Evolutionary conservation across 2,329 filamentous ascomycete species (phyloP).

Genomic region (Claviceps quebecensis): DNA sequence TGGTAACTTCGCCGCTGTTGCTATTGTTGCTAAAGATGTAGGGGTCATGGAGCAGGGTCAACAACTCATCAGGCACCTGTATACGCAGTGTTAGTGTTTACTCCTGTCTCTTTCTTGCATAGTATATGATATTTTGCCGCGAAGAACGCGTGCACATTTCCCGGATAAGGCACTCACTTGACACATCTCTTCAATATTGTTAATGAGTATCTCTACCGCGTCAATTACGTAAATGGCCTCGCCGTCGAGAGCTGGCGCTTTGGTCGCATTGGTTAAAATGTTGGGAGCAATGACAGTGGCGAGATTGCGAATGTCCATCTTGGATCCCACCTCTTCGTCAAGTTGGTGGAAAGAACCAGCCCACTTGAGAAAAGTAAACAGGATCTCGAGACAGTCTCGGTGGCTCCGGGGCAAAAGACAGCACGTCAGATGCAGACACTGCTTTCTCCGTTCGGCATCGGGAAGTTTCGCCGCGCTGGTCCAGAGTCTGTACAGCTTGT

Average conservation of each 20-base stretch:
- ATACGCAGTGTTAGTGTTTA: not conserved
- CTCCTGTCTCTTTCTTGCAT: not conserved
- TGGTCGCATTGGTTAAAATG: slow-evolving; percentile 62
- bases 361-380: slow-evolving; percentile 96
- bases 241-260: slow-evolving; percentile 56
- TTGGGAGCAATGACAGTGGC: slow-evolving; percentile 96
- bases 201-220: slow-evolving; percentile 80
- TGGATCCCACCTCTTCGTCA: slow-evolving; percentile 91
- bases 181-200: slow-evolving; percentile 91
- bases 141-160: not conserved
- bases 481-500: slow-evolving; percentile 87
- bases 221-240: slow-evolving; percentile 91
- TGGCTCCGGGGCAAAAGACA: slow-evolving; percentile 87
- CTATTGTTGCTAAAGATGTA: slow-evolving; percentile 67
- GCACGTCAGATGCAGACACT: slow-evolving; percentile 79
- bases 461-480: slow-evolving; percentile 78
- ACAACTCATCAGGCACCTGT: slow-evolving; percentile 85
- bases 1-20: slow-evolving; percentile 74
- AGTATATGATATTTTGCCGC: not conserved
- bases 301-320: slow-evolving; percentile 98
- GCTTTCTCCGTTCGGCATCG: slow-evolving; percentile 67
- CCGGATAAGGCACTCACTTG: slow-evolving; percentile 52
- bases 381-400: slow-evolving; percentile 83
- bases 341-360: slow-evolving; percentile 93
- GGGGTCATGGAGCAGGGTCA: slow-evolving; percentile 72